A percentile compares a stretch with the other conserved stretches of the same genome.
These are phyloP conservation scores for Wakefieldia striispora DNA, from an alignment of 768 basidiomycete species.

Conservation along the genomic window DNA sequence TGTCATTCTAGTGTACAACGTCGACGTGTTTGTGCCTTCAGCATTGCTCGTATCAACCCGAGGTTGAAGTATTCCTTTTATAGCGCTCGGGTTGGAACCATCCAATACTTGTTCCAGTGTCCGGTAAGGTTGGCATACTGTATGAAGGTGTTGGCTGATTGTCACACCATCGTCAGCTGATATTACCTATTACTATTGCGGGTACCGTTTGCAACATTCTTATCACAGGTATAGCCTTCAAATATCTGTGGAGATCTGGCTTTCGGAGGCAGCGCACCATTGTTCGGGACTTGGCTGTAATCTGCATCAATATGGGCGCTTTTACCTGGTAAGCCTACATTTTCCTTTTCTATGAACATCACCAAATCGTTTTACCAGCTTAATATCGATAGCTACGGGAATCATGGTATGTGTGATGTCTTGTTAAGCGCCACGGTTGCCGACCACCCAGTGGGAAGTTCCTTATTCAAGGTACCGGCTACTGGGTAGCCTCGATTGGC, in stretches of 20 bases:
- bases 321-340: constrained; percentile 7
- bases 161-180: neutral
- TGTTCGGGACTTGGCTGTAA: constrained; percentile 11
- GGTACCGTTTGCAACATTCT: constrained; percentile 7
- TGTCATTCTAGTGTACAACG: neutral
- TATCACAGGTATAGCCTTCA: constrained; percentile 5
- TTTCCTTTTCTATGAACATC: neutral
- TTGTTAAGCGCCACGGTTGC: too few species aligned
- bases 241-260: constrained; percentile 16
- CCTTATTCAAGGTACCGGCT: constrained; percentile 1
- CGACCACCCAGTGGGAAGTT: neutral
- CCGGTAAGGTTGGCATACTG: neutral
- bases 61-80: neutral
- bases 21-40: constrained; percentile 1
- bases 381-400: neutral
- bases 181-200: constrained; percentile 2
- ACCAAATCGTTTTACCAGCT: neutral
- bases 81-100: constrained; percentile 8
- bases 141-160: neutral
- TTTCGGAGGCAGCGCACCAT: constrained; percentile 4
- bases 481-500: constrained; percentile 5
- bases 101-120: constrained; percentile 1
- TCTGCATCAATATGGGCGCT: constrained; percentile 12
- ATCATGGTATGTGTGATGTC: neutral
- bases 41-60: too few species aligned